phyloP scores from a whole-genome alignment of 345 rosid genomes.

The Populus ilicifolia region DNA sequence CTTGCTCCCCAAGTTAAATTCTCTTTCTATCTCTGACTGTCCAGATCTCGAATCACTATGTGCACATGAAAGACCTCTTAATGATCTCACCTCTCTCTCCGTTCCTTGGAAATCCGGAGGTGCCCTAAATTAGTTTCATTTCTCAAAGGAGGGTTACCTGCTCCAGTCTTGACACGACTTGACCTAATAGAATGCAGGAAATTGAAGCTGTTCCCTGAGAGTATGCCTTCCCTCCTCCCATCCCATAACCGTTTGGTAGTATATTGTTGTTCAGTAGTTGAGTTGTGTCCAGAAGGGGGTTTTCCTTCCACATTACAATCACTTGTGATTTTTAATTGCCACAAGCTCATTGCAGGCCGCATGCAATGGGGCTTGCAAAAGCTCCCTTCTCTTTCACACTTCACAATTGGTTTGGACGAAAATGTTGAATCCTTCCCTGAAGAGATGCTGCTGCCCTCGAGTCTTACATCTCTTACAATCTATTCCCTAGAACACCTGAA shows the following conservation, averaged over 20 bases:
- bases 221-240: slow-evolving; percentile 4
- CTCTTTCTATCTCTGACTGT: not conserved
- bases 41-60: not conserved
- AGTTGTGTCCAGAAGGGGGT: slow-evolving; percentile 1
- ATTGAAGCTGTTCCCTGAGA: slow-evolving; percentile 5
- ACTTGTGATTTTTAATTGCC: not conserved
- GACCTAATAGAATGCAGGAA: not conserved
- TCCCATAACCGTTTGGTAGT: slow-evolving; percentile 3
- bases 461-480: not conserved
- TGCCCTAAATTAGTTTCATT: not conserved
- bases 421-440: slow-evolving; percentile 10
- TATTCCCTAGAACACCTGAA: not conserved
- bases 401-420: not conserved
- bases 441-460: slow-evolving; percentile 3
- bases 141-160: slow-evolving; percentile 1
- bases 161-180: slow-evolving; percentile 3
- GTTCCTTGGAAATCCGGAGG: not conserved
- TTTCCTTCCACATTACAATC: slow-evolving; percentile 1
- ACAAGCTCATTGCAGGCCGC: slow-evolving; percentile 4
- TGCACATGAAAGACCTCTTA: not conserved
- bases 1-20: not conserved
- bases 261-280: not conserved
- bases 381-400: slow-evolving; percentile 1
- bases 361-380: not conserved
- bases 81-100: not conserved